Percentiles rank a stretch among this genome's conserved stretches.
Conservation (phyloP, 192 early-diverging fungal genomes). For the Coemansia sp. region DNA sequence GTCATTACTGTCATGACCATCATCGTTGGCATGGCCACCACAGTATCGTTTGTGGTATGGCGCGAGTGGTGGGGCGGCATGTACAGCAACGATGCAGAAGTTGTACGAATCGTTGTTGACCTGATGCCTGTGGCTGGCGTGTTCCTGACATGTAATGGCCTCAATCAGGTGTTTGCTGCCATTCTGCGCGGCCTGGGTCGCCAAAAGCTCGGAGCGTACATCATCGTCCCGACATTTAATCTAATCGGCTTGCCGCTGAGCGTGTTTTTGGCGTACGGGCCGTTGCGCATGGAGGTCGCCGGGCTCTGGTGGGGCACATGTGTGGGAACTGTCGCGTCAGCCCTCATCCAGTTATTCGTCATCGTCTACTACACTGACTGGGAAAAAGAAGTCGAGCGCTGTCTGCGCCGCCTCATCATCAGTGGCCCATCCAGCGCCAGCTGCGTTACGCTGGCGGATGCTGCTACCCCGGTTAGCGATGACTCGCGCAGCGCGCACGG, state of each 20-base stretch:
- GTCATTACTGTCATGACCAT: constrained; percentile 60
- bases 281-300: constrained; percentile 57
- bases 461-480: constrained; percentile 10
- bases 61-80: constrained; percentile 63
- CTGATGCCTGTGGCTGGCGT: constrained; percentile 36
- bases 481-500: not conserved
- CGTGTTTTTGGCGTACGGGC: constrained; percentile 49
- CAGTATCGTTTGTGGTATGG: constrained; percentile 55
- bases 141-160: constrained; percentile 52
- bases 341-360: constrained; percentile 28
- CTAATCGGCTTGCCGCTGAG: constrained; percentile 54
- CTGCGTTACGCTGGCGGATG: constrained; percentile 1
- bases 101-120: constrained; percentile 24
- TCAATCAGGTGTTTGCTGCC: constrained; percentile 61
- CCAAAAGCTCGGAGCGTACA: constrained; percentile 54
- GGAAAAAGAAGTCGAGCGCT: constrained; percentile 35
- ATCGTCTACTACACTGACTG: constrained; percentile 31
- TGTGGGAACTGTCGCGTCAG: constrained; percentile 41
- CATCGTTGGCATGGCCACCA: constrained; percentile 56
- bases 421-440: constrained; percentile 12
- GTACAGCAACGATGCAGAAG: constrained; percentile 42
- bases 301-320: constrained; percentile 67
- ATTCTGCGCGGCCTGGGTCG: constrained; percentile 56
- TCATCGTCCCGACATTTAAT: constrained; percentile 54
- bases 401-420: constrained; percentile 24